phyloP scores from a whole-genome alignment of 768 basidiomycete species.

The Kwoniella bestiolae region DNA sequence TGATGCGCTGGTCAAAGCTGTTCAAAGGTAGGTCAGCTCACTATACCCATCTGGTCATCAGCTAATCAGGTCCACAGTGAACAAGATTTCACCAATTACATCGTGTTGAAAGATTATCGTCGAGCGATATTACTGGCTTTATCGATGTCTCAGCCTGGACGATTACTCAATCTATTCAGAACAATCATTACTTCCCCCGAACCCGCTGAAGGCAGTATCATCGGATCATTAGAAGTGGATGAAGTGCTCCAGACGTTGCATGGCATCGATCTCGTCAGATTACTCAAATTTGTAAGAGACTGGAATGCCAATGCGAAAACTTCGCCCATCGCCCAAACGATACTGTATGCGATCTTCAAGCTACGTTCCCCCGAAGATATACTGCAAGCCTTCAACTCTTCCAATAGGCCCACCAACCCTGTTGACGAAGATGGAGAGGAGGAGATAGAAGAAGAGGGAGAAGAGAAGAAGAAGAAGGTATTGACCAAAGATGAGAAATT shows the following conservation, averaged over 20 bases:
- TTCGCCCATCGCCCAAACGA: conserved; percentile 77
- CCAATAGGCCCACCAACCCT: conserved; percentile 16
- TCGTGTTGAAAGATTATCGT: conserved; percentile 83
- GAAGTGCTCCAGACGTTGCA: conserved; percentile 75
- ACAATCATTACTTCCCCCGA: conserved; percentile 61
- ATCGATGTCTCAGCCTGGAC: conserved; percentile 90
- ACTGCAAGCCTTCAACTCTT: conserved; percentile 65
- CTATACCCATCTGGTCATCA: too few relatives aligned
- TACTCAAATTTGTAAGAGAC: conserved; percentile 79
- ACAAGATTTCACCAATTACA: conserved; percentile 91
- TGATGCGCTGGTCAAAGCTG: conserved; percentile 70
- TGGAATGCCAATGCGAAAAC: conserved; percentile 98
- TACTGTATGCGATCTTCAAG: conserved; percentile 81
- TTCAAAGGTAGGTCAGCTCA: conserved; percentile 70
- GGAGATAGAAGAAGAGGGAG: conserved; percentile 25
- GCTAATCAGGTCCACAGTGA: conserved; percentile 64
- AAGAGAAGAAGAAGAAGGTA: conserved; percentile 29
- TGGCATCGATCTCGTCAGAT: conserved; percentile 73
- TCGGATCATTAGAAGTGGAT: conserved; percentile 76
- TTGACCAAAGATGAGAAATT: conserved; percentile 13
- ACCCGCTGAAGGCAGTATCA: conserved; percentile 57
- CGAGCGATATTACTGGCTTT: conserved; percentile 90
- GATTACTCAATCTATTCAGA: conserved; percentile 75
- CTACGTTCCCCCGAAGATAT: conserved; percentile 76
- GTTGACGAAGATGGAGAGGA: conserved; percentile 23